Evolutionary conservation across 345 rosid genomes (phyloP).

Genomic region (Populus pruinosa): DNA sequence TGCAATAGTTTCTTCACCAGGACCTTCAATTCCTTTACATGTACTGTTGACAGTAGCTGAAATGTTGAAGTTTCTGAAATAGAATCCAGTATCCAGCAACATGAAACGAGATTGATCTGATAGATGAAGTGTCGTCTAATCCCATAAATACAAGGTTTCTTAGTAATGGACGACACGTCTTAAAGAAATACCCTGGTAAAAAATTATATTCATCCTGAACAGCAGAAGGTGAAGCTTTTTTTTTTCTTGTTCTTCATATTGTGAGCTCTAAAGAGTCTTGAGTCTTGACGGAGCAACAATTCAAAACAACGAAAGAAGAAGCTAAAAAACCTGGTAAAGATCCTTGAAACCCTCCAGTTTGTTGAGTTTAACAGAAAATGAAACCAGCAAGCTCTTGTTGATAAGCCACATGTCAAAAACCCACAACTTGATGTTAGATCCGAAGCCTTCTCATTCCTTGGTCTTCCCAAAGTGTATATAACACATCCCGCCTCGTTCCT

Average conservation of each 20-base stretch:
- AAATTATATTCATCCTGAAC: background rate
- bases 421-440: background rate
- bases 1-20: background rate
- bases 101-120: background rate
- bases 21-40: background rate
- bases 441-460: background rate
- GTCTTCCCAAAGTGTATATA: background rate
- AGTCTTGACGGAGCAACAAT: constrained; percentile 1
- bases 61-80: too few relatives aligned
- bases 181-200: too few relatives aligned
- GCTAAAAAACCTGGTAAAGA: constrained; percentile 2
- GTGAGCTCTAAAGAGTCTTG: background rate
- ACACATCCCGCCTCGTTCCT: background rate
- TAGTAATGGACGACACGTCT: background rate
- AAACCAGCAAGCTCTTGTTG: background rate
- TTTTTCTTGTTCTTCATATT: too few relatives aligned
- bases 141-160: background rate
- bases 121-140: background rate
- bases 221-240: background rate
- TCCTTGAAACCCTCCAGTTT: constrained; percentile 8
- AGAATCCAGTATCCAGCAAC: background rate
- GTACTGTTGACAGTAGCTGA: background rate
- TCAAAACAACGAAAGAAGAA: background rate
- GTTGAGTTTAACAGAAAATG: background rate
- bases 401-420: constrained; percentile 15